phyloP scores from a whole-genome alignment of 2,329 filamentous ascomycete genomes.

The Dactylonectria estremocensis region DNA sequence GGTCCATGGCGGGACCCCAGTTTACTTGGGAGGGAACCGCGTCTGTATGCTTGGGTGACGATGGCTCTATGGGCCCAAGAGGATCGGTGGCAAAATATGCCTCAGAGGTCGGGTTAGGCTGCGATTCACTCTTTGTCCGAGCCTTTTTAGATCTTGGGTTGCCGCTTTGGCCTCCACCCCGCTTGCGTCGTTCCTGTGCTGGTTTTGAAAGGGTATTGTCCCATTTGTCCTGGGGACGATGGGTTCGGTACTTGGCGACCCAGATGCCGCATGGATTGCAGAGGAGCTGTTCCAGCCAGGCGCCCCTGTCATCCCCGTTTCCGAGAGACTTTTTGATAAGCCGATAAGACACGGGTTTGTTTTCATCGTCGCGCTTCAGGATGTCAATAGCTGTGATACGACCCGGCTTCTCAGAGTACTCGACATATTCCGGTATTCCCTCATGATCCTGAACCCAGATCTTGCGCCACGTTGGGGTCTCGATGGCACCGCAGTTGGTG shows the following conservation, averaged over 20 bases:
- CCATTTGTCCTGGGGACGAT: slow-evolving; percentile 90
- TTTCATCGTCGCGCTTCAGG: slow-evolving; percentile 73
- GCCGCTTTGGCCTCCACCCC: slow-evolving; percentile 58
- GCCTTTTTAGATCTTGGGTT: slow-evolving; percentile 63
- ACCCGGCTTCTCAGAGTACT: slow-evolving; percentile 81
- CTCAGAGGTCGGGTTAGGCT: slow-evolving; percentile 66
- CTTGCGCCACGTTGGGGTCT: slow-evolving; percentile 96
- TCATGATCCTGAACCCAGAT: slow-evolving; percentile 85
- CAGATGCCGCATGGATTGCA: slow-evolving; percentile 98
- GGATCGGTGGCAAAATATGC: slow-evolving; percentile 69
- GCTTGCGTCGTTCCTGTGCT: slow-evolving; percentile 66
- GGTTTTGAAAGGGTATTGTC: slow-evolving; percentile 73
- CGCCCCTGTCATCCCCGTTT: slow-evolving; percentile 73
- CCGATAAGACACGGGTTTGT: slow-evolving; percentile 77
- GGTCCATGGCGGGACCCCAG: slow-evolving; percentile 12
- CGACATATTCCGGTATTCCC: slow-evolving; percentile 78
- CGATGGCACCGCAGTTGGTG: slow-evolving; percentile 92
- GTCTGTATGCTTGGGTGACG: slow-evolving; percentile 49
- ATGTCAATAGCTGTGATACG: slow-evolving; percentile 82
- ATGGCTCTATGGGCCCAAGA: slow-evolving; percentile 61
- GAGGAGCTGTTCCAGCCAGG: slow-evolving; percentile 81
- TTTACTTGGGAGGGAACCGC: slow-evolving; percentile 38
- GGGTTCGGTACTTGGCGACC: slow-evolving; percentile 89
- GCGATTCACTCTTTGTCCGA: slow-evolving; percentile 64
- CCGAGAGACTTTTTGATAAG: slow-evolving; percentile 83